phyloP scores from a whole-genome alignment of 768 basidiomycete genomes.

The Tulasnella sp. region DNA sequence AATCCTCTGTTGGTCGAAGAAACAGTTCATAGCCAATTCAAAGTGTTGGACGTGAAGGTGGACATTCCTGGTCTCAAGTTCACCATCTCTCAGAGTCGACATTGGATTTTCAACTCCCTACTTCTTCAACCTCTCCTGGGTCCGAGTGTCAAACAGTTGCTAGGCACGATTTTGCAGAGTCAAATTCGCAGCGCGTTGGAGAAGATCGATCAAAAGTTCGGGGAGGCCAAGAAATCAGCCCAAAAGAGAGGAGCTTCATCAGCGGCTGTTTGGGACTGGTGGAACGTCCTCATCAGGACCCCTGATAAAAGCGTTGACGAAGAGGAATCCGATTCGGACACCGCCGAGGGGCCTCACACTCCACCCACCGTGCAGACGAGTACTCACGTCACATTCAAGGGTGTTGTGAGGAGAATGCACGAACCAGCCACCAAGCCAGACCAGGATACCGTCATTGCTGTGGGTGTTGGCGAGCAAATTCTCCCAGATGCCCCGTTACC shows the following conservation, averaged over 20 bases:
- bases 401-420: conserved; percentile 1
- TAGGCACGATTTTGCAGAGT: not conserved
- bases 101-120: conserved; percentile 14
- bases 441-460: conserved; percentile 10
- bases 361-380: not conserved
- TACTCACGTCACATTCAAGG: conserved; percentile 3
- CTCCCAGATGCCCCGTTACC: not conserved
- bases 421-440: conserved; percentile 4
- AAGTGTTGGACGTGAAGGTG: conserved; percentile 3
- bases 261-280: conserved; percentile 2
- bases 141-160: not conserved
- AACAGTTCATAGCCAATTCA: not conserved
- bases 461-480: conserved; percentile 7
- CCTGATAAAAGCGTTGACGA: not conserved
- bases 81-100: conserved; percentile 1
- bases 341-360: not conserved
- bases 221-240: not conserved
- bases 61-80: conserved; percentile 10
- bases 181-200: conserved; percentile 1
- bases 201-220: not conserved
- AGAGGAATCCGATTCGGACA: not conserved
- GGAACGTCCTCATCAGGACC: not conserved
- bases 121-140: conserved; percentile 9
- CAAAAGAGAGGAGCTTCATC: not conserved
- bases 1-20: too few species aligned